Evolutionary conservation across 257 asterid genomes (phyloP).

Genomic region (Solanum arcanum): DNA sequence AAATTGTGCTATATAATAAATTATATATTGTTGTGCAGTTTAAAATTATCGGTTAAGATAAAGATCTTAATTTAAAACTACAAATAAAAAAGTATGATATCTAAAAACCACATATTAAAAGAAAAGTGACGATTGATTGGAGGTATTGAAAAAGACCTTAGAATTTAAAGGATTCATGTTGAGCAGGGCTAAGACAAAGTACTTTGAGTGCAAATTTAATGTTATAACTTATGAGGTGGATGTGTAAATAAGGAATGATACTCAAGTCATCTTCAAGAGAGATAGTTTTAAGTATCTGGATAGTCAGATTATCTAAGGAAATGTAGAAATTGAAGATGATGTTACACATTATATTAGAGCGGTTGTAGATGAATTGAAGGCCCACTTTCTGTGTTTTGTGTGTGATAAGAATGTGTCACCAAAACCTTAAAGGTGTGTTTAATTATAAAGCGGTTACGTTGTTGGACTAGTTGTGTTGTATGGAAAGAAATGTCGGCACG

Average conservation of each 20-base stretch:
- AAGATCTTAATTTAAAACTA: neutral
- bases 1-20: neutral
- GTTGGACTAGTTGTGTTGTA: neutral
- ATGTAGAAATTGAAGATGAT: neutral
- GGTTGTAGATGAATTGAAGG: neutral
- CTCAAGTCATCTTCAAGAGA: neutral
- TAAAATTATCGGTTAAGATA: neutral
- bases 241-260: neutral
- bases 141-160: neutral
- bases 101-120: neutral
- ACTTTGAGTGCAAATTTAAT: neutral
- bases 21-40: neutral
- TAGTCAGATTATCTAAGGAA: neutral
- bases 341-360: neutral
- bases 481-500: neutral
- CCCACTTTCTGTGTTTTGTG: neutral
- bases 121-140: neutral
- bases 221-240: neutral
- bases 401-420: neutral
- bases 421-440: neutral
- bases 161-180: neutral
- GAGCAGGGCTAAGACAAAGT: neutral
- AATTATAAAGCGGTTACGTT: neutral
- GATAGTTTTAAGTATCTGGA: neutral
- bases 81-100: neutral